Conservation (phyloP, 768 basidiomycete species). For the Boletus rufocinnamomeus region DNA sequence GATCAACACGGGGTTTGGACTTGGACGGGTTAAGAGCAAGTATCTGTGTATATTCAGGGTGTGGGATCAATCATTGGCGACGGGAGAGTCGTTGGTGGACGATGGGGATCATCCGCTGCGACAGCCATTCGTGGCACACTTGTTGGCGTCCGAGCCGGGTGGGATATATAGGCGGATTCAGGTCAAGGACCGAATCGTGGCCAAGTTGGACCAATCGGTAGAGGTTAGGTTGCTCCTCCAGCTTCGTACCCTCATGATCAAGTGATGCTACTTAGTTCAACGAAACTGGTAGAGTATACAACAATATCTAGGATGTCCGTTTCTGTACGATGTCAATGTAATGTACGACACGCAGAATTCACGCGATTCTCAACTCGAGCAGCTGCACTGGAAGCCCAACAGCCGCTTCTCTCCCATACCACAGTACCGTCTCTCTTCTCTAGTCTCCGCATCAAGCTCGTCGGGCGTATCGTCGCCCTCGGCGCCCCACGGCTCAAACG, state of each 20-base stretch:
- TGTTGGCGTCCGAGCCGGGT: slow-evolving; percentile 17
- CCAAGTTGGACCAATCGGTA: slow-evolving; percentile 18
- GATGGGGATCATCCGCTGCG: slow-evolving; percentile 21
- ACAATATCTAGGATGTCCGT: not conserved
- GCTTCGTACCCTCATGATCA: slow-evolving; percentile 23
- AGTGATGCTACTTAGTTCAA: slow-evolving; percentile 8
- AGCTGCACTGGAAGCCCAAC: slow-evolving; percentile 93
- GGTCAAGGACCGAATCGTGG: slow-evolving; percentile 25
- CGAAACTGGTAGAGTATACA: not conserved
- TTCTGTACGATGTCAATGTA: not conserved
- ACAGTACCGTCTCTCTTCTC: slow-evolving; percentile 75
- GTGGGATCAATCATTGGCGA: slow-evolving; percentile 25
- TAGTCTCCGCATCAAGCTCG: slow-evolving; percentile 56
- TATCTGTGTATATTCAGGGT: slow-evolving; percentile 22
- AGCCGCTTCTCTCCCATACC: slow-evolving; percentile 72
- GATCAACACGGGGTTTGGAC: slow-evolving; percentile 22
- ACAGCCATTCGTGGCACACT: slow-evolving; percentile 23
- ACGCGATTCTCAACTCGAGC: slow-evolving; percentile 63
- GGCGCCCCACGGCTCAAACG: slow-evolving; percentile 87
- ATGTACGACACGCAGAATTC: not conserved
- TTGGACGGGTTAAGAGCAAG: slow-evolving; percentile 16
- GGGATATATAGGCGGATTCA: slow-evolving; percentile 21
- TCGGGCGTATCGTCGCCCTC: slow-evolving; percentile 53
- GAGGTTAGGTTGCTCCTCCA: slow-evolving; percentile 19
- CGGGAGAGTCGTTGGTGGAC: slow-evolving; percentile 2